These are phyloP conservation scores for Hygrocybe punicea DNA, from an alignment of 768 basidiomycete species.

Conservation along the genomic window DNA sequence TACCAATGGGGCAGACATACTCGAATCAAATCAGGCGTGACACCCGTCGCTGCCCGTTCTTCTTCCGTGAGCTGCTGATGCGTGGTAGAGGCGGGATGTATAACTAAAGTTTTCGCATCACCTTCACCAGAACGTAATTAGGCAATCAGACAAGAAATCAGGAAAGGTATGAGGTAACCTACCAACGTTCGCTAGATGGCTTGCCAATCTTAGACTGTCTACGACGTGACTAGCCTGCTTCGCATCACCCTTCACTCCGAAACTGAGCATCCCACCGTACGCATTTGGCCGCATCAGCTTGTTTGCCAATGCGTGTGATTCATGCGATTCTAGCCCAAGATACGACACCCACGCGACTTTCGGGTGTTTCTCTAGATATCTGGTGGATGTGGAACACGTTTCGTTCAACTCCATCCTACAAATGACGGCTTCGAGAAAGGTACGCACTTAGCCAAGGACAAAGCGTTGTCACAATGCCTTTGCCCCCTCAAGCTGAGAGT, in stretches of 20 bases:
- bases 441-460: slow-evolving; percentile 56
- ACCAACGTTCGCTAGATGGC: slow-evolving; percentile 72
- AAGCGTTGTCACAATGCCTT: slow-evolving; percentile 67
- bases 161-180: slow-evolving; percentile 17
- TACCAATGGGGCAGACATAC: slow-evolving; percentile 35
- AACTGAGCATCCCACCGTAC: slow-evolving; percentile 74
- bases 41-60: slow-evolving; percentile 64
- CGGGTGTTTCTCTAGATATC: slow-evolving; percentile 61
- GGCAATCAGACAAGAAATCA: not conserved
- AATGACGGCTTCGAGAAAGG: not conserved
- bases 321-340: slow-evolving; percentile 62
- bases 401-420: too few relatives aligned
- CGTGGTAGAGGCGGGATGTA: slow-evolving; percentile 75
- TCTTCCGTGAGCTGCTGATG: slow-evolving; percentile 63
- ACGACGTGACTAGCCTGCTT: slow-evolving; percentile 46
- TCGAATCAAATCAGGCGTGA: slow-evolving; percentile 72
- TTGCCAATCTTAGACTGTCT: slow-evolving; percentile 67
- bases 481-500: slow-evolving; percentile 70
- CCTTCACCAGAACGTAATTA: slow-evolving; percentile 30
- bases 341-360: slow-evolving; percentile 77
- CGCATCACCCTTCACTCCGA: slow-evolving; percentile 64
- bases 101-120: slow-evolving; percentile 77
- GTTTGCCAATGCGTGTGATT: slow-evolving; percentile 56
- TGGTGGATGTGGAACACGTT: slow-evolving; percentile 21
- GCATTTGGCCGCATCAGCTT: slow-evolving; percentile 50